Conservation (phyloP, 1,284 basidiomycete species). For the Marasmius fiardii region DNA sequence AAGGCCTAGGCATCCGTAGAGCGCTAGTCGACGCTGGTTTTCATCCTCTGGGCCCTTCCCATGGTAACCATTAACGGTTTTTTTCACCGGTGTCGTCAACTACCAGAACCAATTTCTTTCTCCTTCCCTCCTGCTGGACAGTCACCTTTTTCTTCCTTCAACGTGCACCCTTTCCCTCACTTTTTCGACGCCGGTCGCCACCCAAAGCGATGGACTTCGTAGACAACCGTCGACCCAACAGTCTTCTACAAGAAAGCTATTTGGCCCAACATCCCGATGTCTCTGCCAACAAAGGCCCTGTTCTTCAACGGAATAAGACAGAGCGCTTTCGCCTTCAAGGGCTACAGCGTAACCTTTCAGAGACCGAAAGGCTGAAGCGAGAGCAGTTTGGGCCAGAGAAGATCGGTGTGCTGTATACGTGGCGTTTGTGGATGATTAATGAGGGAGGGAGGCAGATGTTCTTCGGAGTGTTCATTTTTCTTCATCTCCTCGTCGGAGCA, state of each 20-base stretch:
- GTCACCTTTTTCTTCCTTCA: neutral
- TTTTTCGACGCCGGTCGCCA: neutral
- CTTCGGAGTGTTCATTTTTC: slow-evolving; percentile 72
- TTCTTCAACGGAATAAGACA: slow-evolving; percentile 24
- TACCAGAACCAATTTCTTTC: too few relatives aligned
- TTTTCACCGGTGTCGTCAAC: too few relatives aligned
- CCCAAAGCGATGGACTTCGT: slow-evolving; percentile 12
- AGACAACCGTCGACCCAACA: slow-evolving; percentile 10
- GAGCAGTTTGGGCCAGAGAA: neutral
- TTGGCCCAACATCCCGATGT: slow-evolving; percentile 13
- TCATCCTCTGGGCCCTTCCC: too few relatives aligned
- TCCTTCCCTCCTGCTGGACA: too few relatives aligned
- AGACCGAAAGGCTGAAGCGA: slow-evolving; percentile 26
- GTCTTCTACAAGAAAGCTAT: slow-evolving; percentile 6
- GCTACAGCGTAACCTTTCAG: slow-evolving; percentile 40
- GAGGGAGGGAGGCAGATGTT: slow-evolving; percentile 78
- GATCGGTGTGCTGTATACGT: slow-evolving; percentile 38
- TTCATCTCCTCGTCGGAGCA: slow-evolving; percentile 71
- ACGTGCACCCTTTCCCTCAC: neutral
- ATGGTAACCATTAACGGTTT: too few relatives aligned
- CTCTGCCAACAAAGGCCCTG: slow-evolving; percentile 6
- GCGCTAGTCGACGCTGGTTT: too few relatives aligned
- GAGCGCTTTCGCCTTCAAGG: slow-evolving; percentile 23
- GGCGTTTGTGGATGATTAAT: slow-evolving; percentile 86
- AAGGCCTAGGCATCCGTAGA: too few relatives aligned